A percentile compares a stretch with the other conserved stretches of the same genome.
Conservation (phyloP, 192 early-diverging fungal genomes). For the Linnemannia hyalina region DNA sequence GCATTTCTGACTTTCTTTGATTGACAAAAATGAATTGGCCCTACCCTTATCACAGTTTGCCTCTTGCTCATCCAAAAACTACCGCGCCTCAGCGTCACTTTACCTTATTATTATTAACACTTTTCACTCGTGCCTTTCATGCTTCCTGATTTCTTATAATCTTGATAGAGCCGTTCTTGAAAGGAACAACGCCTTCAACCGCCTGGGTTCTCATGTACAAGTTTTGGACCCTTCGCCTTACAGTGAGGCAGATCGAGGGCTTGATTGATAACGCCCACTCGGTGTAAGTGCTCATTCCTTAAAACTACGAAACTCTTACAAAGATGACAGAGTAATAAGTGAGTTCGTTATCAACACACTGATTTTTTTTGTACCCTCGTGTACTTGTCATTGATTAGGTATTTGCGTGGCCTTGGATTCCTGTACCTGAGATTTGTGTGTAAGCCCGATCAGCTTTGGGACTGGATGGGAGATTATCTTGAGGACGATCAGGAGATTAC, state of each 20-base stretch:
- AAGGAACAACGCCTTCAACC: slow-evolving; percentile 81
- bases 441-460: slow-evolving; percentile 80
- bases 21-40: background rate
- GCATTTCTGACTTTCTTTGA: background rate
- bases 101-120: slow-evolving; percentile 42
- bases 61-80: background rate
- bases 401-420: slow-evolving; percentile 84
- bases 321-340: background rate
- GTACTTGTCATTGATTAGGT: slow-evolving; percentile 53
- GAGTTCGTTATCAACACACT: background rate
- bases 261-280: slow-evolving; percentile 82
- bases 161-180: slow-evolving; percentile 80
- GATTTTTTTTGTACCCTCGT: background rate
- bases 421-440: slow-evolving; percentile 88
- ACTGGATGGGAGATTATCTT: slow-evolving; percentile 82
- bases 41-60: background rate
- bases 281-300: slow-evolving; percentile 64
- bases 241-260: slow-evolving; percentile 81
- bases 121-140: slow-evolving; percentile 5
- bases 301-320: background rate
- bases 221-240: slow-evolving; percentile 83
- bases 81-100: background rate
- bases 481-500: slow-evolving; percentile 84
- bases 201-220: slow-evolving; percentile 90
- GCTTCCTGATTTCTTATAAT: background rate